Percentiles rank a stretch among this genome's conserved stretches.
Conservation (phyloP, 257 asterid genomes). For the Solanum dulcamara region DNA sequence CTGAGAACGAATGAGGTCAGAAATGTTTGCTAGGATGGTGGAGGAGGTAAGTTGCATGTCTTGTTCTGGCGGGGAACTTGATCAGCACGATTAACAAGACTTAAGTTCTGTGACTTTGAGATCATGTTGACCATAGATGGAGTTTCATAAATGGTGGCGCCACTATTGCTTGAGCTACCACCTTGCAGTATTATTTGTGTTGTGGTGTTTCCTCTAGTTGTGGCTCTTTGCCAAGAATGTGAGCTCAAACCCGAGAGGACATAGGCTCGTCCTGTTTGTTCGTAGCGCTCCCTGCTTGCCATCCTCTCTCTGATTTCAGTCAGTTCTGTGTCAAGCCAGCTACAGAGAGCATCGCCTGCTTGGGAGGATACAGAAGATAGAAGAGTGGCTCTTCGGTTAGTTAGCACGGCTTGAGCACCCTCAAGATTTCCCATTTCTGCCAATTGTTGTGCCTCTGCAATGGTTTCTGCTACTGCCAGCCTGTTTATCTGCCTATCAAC, state of each 20-base stretch:
- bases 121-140: conserved; percentile 23
- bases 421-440: conserved; percentile 31
- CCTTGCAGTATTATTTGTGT: background rate
- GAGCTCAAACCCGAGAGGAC: conserved; percentile 28
- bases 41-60: background rate
- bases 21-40: background rate
- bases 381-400: conserved; percentile 1
- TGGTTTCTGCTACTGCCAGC: conserved; percentile 14
- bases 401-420: conserved; percentile 15
- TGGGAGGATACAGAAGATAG: conserved; percentile 15
- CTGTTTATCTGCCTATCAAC: conserved; percentile 41
- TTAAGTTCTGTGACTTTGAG: conserved; percentile 14
- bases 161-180: conserved; percentile 6
- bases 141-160: conserved; percentile 9
- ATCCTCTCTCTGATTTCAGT: conserved; percentile 21
- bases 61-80: background rate
- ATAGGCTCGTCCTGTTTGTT: conserved; percentile 26
- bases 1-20: background rate
- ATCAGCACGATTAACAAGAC: background rate
- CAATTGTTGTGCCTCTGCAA: conserved; percentile 25
- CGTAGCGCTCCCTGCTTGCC: conserved; percentile 18
- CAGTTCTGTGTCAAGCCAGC: conserved; percentile 23
- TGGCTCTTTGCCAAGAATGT: conserved; percentile 36
- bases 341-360: conserved; percentile 20
- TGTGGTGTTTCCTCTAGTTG: conserved; percentile 21